Conservation (phyloP, 1,139 yeast species). For the Debaryomyces singareniensis region DNA sequence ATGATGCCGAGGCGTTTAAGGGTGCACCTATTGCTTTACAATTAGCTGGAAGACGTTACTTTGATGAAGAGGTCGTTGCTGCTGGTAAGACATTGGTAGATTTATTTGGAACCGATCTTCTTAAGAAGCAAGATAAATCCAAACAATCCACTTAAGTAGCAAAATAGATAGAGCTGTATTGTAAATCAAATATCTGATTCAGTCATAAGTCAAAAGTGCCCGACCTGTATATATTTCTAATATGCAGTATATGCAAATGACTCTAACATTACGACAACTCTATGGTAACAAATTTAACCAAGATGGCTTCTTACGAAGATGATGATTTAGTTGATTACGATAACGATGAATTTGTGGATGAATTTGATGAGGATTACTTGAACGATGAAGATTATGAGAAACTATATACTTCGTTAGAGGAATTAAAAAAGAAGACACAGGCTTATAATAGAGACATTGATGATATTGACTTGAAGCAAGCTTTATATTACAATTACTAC, state of each 20-base stretch:
- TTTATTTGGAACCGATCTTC: constrained; percentile 11
- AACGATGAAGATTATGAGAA: constrained; percentile 45
- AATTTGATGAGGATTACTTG: constrained; percentile 36
- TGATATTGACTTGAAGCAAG: constrained; percentile 51
- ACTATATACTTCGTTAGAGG: constrained; percentile 37
- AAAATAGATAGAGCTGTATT: no score
- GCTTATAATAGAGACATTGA: constrained; percentile 40
- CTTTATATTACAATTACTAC: constrained; percentile 56
- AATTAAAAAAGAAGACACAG: constrained; percentile 25
- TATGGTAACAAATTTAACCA: neutral
- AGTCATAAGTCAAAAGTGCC: no score
- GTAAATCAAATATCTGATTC: no score
- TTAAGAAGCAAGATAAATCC: no score
- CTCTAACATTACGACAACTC: no score
- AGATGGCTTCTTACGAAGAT: constrained; percentile 17
- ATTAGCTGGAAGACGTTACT: constrained; percentile 32
- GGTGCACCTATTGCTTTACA: constrained; percentile 42
- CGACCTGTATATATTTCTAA: no score
- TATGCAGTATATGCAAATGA: no score
- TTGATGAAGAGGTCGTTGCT: constrained; percentile 37
- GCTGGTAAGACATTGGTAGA: constrained; percentile 31
- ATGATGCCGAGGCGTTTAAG: constrained; percentile 25
- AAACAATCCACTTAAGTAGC: no score
- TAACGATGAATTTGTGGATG: constrained; percentile 33
- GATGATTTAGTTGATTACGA: constrained; percentile 44